These are phyloP conservation scores for Solanum commersonii DNA, from an alignment of 257 asterid genomes.

Conservation along the genomic window DNA sequence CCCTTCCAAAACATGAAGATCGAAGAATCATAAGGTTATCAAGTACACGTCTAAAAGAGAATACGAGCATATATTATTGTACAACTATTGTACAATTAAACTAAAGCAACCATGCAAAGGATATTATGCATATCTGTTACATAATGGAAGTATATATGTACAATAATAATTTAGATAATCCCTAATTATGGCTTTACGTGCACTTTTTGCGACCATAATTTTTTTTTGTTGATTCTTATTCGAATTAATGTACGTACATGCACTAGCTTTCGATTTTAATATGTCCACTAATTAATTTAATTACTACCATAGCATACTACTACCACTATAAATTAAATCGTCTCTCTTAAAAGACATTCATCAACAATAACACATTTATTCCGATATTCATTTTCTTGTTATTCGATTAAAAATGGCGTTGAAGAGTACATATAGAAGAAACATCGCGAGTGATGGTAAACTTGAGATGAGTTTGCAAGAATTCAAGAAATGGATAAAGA, in stretches of 20 bases:
- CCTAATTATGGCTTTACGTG: not conserved
- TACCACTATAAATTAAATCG: not conserved
- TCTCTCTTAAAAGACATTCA: not conserved
- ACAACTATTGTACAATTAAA: not conserved
- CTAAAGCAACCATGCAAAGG: not conserved
- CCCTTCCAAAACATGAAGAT: not conserved
- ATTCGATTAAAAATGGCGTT: not conserved
- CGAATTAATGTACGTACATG: not conserved
- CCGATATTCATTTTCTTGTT: not conserved
- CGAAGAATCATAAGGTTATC: not conserved
- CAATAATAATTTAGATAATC: not conserved
- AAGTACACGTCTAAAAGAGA: no score
- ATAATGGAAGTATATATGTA: not conserved
- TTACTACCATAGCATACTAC: not conserved
- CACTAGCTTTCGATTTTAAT: not conserved
- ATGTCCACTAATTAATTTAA: not conserved
- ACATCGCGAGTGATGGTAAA: slow-evolving; percentile 6
- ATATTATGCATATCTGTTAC: no score
- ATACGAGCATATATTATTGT: not conserved
- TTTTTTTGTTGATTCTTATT: not conserved
- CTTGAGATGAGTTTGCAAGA: slow-evolving; percentile 20
- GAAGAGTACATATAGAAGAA: not conserved
- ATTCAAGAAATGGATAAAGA: slow-evolving; percentile 37
- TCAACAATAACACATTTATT: not conserved
- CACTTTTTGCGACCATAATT: not conserved